Percentiles rank a stretch among this genome's conserved stretches.
Conservation (phyloP, 192 early-diverging fungal genomes). For the Mortierella claussenii region DNA sequence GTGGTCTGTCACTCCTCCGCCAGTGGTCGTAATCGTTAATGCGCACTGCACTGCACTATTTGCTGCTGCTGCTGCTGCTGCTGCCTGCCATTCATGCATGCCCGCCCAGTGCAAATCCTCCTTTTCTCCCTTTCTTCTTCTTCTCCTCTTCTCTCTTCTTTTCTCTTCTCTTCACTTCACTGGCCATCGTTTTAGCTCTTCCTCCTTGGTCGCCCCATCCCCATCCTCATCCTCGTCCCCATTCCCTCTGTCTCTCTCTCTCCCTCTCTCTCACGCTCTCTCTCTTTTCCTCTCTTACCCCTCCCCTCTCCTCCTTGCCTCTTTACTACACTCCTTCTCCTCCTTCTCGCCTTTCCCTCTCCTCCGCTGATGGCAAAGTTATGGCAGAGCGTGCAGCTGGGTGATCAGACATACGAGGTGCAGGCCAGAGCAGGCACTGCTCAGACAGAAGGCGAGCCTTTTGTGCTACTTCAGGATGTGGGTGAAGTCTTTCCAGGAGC, state of each 20-base stretch:
- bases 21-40: no score
- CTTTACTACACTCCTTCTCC: background rate
- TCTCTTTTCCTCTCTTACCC: background rate
- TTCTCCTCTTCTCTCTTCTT: no score
- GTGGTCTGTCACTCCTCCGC: no score
- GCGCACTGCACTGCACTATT: background rate
- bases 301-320: no score
- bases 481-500: background rate
- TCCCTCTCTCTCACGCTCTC: background rate
- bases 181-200: no score
- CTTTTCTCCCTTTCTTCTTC: background rate
- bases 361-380: no score
- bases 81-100: background rate
- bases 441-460: background rate
- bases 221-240: background rate
- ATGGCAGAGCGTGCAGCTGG: background rate
- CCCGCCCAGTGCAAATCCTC: no score
- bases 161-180: no score
- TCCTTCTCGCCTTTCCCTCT: background rate
- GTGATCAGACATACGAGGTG: background rate
- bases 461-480: conserved; percentile 1
- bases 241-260: background rate
- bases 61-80: background rate
- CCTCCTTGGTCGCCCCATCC: no score
- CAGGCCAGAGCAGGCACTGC: background rate